These are phyloP conservation scores for Parastagonospora nodorum DNA, from an alignment of 2,329 filamentous ascomycete species.

Conservation along the genomic window DNA sequence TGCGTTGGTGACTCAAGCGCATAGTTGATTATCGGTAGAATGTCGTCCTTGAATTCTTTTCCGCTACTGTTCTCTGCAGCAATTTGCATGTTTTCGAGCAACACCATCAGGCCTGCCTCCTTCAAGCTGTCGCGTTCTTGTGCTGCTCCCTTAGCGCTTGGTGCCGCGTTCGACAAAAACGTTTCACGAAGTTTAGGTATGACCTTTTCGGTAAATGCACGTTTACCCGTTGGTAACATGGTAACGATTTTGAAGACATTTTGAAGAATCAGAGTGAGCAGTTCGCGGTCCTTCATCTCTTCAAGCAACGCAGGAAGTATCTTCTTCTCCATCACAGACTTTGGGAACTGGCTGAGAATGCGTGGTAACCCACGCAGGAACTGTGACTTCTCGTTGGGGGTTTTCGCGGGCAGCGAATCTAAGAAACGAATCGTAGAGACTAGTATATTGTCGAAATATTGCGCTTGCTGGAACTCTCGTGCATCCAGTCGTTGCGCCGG, in stretches of 20 bases:
- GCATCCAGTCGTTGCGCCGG: conserved; percentile 88
- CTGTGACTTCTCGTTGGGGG: conserved; percentile 83
- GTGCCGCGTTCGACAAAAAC: conserved; percentile 66
- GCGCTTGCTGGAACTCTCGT: conserved; percentile 89
- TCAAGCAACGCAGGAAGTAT: conserved; percentile 86
- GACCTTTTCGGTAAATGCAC: conserved; percentile 82
- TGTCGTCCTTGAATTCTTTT: conserved; percentile 94
- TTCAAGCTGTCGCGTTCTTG: conserved; percentile 78
- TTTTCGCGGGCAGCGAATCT: conserved; percentile 89
- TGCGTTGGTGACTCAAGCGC: conserved; percentile 90
- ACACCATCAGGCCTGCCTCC: conserved; percentile 88
- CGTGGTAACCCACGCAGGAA: conserved; percentile 89
- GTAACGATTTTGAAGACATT: conserved; percentile 91
- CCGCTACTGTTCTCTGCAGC: conserved; percentile 82
- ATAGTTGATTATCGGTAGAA: conserved; percentile 81
- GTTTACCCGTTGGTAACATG: conserved; percentile 71
- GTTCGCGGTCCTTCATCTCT: conserved; percentile 89
- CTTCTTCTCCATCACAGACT: conserved; percentile 93
- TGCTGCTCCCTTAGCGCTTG: conserved; percentile 50
- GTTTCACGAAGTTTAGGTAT: conserved; percentile 84
- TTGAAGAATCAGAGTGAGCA: conserved; percentile 82
- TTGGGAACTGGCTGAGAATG: conserved; percentile 89
- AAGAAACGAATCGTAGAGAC: conserved; percentile 96
- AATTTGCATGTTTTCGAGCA: conserved; percentile 79
- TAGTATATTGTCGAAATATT: conserved; percentile 96